These are phyloP conservation scores for Mycogone perniciosa DNA, from an alignment of 2,329 filamentous ascomycete species.

Conservation along the genomic window DNA sequence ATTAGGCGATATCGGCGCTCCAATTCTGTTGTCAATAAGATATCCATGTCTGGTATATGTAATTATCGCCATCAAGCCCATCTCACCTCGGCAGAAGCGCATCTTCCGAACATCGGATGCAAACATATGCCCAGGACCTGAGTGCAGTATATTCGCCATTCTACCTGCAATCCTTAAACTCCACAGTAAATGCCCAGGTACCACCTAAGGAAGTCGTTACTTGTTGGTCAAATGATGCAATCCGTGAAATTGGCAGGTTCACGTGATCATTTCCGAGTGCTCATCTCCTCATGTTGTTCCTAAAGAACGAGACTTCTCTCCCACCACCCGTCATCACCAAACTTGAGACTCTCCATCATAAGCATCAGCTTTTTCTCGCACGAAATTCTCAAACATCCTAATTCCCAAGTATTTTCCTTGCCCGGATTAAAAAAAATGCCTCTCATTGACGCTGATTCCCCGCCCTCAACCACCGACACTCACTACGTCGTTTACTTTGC, in stretches of 20 bases:
- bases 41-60: too few relatives aligned
- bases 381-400: not conserved
- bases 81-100: too few relatives aligned
- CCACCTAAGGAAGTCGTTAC: not conserved
- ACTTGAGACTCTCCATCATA: not conserved
- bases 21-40: too few relatives aligned
- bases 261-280: conserved; percentile 5
- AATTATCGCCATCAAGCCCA: too few relatives aligned
- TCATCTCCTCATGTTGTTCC: not conserved
- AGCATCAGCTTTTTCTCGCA: not conserved
- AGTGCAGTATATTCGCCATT: not conserved
- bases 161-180: not conserved
- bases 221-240: conserved; percentile 7
- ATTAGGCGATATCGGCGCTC: too few relatives aligned
- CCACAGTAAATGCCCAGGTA: not conserved
- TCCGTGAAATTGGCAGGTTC: not conserved
- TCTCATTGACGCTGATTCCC: conserved; percentile 20
- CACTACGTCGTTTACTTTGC: conserved; percentile 28
- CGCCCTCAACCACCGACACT: conserved; percentile 19
- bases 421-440: conserved; percentile 18
- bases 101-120: too few relatives aligned
- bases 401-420: not conserved
- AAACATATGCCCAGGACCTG: too few relatives aligned
- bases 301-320: not conserved
- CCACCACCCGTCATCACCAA: not conserved